Evolutionary conservation across 2,329 filamentous ascomycete genomes (phyloP), one percentile per base, ranked within the genome.

Genomic region (Fusarium paranaense): DNA sequence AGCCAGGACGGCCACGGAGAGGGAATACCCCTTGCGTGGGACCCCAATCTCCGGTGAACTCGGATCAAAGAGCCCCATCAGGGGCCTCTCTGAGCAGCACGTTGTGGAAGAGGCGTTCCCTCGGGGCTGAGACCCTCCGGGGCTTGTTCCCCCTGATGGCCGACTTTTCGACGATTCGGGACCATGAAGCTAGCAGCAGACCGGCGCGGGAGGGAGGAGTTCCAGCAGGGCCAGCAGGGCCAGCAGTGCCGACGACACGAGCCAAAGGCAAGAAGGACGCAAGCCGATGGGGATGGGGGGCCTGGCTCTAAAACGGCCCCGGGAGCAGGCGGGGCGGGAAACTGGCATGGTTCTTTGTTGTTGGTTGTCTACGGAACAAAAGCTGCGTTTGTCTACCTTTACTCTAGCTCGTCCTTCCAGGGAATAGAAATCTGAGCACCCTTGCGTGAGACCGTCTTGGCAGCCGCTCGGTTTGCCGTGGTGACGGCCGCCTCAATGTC

Each of bases 401-500:
- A 81, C 58, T 80, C 76, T 67, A 86, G 74, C 76, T 86, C 84
- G 64, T 85, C 81, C 73, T 81, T 83, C 84, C 84, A 86, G 2
- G 84, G 84, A 69, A 86, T 86, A 42, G 84, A 86, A 50, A 81
- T 75, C 62, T 85, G 84, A 16, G 84, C 84, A n/a, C 84, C 84
- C 72, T 82, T 85, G 37, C 82, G 80, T 25, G 83, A 77, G 32
- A 86, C 84, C 9, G 84, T 86, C 67, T 84, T 81, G 33, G 84
- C 83, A 16, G 83, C 81, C n/a, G 83, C 83, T 57, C 75, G 76
- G 74, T 84, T 85, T 0, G 93, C 91, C 1, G 90, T 91, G 65
- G 84, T 76, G 64, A 86, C 80, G 32, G 92, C 91, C 2, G 86
- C 85, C 67, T 88, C 88, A 52, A 93, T 87, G 66, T 89, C 86